phyloP scores from a whole-genome alignment of 2,329 filamentous ascomycete species.

The Paraphaeosphaeria sporulosa region DNA sequence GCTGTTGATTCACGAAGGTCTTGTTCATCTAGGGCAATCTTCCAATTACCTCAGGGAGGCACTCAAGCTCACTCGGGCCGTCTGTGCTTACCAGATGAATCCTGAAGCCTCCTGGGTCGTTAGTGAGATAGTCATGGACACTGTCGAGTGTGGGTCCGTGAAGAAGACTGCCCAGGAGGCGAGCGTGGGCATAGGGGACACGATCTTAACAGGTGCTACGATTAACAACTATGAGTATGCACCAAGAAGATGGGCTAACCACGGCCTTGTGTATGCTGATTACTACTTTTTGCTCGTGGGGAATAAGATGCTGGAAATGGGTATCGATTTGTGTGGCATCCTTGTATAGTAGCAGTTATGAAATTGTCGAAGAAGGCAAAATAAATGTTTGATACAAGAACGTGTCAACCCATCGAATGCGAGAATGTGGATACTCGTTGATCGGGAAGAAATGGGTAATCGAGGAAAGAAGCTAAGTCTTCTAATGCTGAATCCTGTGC shows the following conservation, averaged over 20 bases:
- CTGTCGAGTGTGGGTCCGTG: conserved; percentile 8
- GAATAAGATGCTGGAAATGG: conserved; percentile 48
- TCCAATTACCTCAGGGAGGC: conserved; percentile 7
- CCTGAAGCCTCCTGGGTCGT: not conserved
- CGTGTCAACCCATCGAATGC: conserved; percentile 4
- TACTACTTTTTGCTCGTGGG: conserved; percentile 55
- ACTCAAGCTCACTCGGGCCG: conserved; percentile 7
- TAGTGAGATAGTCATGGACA: not conserved
- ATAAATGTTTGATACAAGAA: no score
- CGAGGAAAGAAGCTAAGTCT: conserved; percentile 16
- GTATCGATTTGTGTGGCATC: not conserved
- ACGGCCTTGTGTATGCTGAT: conserved; percentile 56
- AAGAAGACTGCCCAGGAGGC: conserved; percentile 11
- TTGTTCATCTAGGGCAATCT: not conserved
- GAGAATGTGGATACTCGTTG: conserved; percentile 17
- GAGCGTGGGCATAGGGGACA: conserved; percentile 44
- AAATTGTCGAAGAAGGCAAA: no score
- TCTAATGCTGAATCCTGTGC: conserved; percentile 7
- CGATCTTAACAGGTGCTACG: conserved; percentile 50
- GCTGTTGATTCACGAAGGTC: conserved; percentile 48
- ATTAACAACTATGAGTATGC: conserved; percentile 55
- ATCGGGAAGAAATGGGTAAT: conserved; percentile 17
- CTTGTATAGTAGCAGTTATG: no score
- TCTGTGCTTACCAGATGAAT: conserved; percentile 8
- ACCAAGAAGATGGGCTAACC: conserved; percentile 51